Percentiles rank a stretch among this genome's conserved stretches.
These are phyloP conservation scores for Vanrija sp. DNA, from an alignment of 1,284 basidiomycete genomes.

Conservation along the genomic window DNA sequence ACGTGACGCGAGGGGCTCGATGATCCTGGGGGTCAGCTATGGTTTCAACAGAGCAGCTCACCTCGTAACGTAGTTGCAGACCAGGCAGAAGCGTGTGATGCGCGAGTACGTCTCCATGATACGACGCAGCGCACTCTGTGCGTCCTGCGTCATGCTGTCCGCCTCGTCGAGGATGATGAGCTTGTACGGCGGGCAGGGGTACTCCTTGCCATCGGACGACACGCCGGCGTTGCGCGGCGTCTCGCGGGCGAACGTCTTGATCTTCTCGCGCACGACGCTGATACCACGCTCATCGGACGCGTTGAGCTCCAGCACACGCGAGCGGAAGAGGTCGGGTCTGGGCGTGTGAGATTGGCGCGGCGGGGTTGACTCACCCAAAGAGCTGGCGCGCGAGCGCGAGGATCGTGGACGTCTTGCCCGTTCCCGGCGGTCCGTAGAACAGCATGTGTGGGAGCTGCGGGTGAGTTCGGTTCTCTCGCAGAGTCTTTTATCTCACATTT, in stretches of 20 bases:
- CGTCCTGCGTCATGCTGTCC: constrained; percentile 99
- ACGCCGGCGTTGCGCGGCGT: constrained; percentile 71
- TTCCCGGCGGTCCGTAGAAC: constrained; percentile 98
- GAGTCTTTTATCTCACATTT: constrained; percentile 60
- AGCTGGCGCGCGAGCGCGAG: constrained; percentile 89
- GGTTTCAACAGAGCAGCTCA: constrained; percentile 42
- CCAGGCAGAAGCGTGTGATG: constrained; percentile 96
- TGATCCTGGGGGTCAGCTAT: constrained; percentile 63
- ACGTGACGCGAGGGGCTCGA: constrained; percentile 96
- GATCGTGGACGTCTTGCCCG: constrained; percentile 96
- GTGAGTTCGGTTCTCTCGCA: background rate
- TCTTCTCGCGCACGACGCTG: constrained; percentile 92
- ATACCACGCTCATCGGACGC: constrained; percentile 99
- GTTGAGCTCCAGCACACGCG: constrained; percentile 95
- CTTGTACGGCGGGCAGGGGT: constrained; percentile 97
- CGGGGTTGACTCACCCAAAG: constrained; percentile 67
- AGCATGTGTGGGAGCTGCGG: constrained; percentile 94
- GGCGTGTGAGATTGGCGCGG: constrained; percentile 1
- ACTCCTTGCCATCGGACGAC: constrained; percentile 71
- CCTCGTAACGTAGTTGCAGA: constrained; percentile 99
- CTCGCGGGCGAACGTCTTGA: constrained; percentile 96
- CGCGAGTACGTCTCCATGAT: constrained; percentile 98
- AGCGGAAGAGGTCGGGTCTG: constrained; percentile 89
- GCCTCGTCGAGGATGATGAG: constrained; percentile 99
- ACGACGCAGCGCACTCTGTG: constrained; percentile 87